These are phyloP conservation scores for Globisporangium camurandrum DNA, from an alignment of 352 stramenopile genomes.

Conservation along the genomic window DNA sequence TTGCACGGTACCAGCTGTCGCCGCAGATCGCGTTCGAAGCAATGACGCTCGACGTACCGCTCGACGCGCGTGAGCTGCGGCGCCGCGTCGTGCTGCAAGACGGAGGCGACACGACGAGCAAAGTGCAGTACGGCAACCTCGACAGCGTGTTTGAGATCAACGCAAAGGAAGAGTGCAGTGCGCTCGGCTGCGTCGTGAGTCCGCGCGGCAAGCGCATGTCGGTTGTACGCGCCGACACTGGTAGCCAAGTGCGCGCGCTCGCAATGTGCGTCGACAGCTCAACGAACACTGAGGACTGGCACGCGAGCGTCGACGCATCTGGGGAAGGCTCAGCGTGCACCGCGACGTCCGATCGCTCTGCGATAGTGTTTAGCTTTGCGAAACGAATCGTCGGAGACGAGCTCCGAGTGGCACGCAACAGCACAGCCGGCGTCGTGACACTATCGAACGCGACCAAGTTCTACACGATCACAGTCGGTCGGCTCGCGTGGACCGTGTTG, in stretches of 20 bases:
- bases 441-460: slow-evolving; percentile 35
- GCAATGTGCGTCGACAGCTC: slow-evolving; percentile 28
- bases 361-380: slow-evolving; percentile 51
- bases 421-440: slow-evolving; percentile 18
- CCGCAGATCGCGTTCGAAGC: slow-evolving; percentile 27
- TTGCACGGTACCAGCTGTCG: slow-evolving; percentile 21
- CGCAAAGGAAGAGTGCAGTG: slow-evolving; percentile 45
- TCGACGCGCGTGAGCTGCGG: slow-evolving; percentile 25
- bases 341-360: slow-evolving; percentile 20
- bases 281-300: slow-evolving; percentile 23
- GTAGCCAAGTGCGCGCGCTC: slow-evolving; percentile 37
- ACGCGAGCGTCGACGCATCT: slow-evolving; percentile 23
- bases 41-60: slow-evolving; percentile 36
- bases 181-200: slow-evolving; percentile 36
- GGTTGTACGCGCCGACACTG: slow-evolving; percentile 25
- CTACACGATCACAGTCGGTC: slow-evolving; percentile 37
- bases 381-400: slow-evolving; percentile 37
- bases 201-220: slow-evolving; percentile 21
- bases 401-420: slow-evolving; percentile 17
- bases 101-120: slow-evolving; percentile 22
- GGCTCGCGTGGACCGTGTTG: slow-evolving; percentile 26
- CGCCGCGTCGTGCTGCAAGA: slow-evolving; percentile 17
- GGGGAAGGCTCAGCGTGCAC: too few relatives aligned
- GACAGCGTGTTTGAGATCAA: slow-evolving; percentile 41
- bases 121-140: slow-evolving; percentile 10